phyloP scores from a whole-genome alignment of 176 grass and related monocot species.

The Cenchrus purpureus region DNA sequence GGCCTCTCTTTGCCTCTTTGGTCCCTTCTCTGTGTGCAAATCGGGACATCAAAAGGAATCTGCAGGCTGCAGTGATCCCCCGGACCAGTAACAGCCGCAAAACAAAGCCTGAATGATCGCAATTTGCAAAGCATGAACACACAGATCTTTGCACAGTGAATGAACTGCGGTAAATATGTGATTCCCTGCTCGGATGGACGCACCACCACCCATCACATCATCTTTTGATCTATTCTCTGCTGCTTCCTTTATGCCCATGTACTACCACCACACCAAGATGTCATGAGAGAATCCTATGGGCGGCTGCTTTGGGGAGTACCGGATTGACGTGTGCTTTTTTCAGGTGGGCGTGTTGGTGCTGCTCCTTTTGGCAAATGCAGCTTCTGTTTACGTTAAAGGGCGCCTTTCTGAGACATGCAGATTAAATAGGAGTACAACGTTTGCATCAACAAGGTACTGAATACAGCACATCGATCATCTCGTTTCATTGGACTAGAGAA shows the following conservation, averaged over 20 bases:
- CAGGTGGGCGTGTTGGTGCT: slow-evolving; percentile 24
- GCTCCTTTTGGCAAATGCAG: not conserved
- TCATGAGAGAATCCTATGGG: slow-evolving; percentile 51
- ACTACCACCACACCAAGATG: slow-evolving; percentile 13
- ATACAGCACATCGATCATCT: not conserved
- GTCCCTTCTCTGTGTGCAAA: not conserved
- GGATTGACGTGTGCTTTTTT: slow-evolving; percentile 28
- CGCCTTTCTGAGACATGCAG: not conserved
- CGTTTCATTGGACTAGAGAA: not conserved
- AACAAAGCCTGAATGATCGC: slow-evolving; percentile 30
- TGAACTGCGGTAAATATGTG: not conserved
- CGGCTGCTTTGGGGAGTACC: slow-evolving; percentile 3
- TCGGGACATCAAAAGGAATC: not conserved
- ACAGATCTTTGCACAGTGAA: too few relatives aligned
- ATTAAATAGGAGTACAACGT: not conserved
- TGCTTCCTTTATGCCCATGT: not conserved
- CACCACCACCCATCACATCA: slow-evolving; percentile 28
- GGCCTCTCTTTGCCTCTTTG: not conserved
- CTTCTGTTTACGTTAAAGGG: not conserved
- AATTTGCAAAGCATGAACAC: not conserved
- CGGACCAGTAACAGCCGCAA: slow-evolving; percentile 10
- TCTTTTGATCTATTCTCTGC: slow-evolving; percentile 32
- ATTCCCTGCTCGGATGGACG: slow-evolving; percentile 10
- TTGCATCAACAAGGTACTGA: not conserved
- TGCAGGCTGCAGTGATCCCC: slow-evolving; percentile 17